Evolutionary conservation across 2,329 filamentous ascomycete species (phyloP).

Genomic region (Aspergillus oerlinghausenensis): DNA sequence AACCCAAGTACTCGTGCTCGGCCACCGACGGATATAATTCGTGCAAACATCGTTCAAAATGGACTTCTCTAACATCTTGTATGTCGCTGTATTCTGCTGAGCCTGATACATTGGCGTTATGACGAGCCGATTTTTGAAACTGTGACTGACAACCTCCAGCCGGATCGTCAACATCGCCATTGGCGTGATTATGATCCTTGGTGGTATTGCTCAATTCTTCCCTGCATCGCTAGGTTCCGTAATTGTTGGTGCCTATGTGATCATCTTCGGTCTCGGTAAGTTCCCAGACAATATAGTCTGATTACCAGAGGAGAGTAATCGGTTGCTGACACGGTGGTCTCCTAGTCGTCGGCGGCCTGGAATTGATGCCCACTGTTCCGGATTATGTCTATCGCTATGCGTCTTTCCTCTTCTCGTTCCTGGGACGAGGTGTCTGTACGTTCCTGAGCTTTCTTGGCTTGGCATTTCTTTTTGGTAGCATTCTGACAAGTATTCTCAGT

Average conservation of each 20-base stretch:
- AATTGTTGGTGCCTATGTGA: conserved; percentile 80
- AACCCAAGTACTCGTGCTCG: background rate
- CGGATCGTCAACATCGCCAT: conserved; percentile 91
- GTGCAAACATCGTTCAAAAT: conserved; percentile 47
- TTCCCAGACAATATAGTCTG: background rate
- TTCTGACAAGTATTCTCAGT: conserved; percentile 51
- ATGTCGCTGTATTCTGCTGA: conserved; percentile 41
- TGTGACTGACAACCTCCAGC: conserved; percentile 47
- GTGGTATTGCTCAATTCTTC: conserved; percentile 58
- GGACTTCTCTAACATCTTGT: conserved; percentile 94
- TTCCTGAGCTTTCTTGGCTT: conserved; percentile 21
- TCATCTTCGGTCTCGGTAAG: conserved; percentile 83
- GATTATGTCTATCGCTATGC: conserved; percentile 90
- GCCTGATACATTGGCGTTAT: conserved; percentile 2
- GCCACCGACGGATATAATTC: background rate
- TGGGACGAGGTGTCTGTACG: conserved; percentile 92
- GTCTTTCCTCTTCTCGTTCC: conserved; percentile 95
- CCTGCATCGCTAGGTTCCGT: conserved; percentile 52
- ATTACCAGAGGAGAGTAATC: background rate
- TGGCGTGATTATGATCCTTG: conserved; percentile 80
- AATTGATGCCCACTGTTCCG: conserved; percentile 80
- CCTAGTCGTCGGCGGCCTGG: conserved; percentile 65
- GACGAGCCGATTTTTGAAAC: conserved; percentile 8
- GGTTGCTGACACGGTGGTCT: conserved; percentile 18
- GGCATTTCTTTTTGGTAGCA: background rate